Base-by-base conservation (phyloP, 1,139 yeast genomes). In the Lodderomyces theae region DNA sequence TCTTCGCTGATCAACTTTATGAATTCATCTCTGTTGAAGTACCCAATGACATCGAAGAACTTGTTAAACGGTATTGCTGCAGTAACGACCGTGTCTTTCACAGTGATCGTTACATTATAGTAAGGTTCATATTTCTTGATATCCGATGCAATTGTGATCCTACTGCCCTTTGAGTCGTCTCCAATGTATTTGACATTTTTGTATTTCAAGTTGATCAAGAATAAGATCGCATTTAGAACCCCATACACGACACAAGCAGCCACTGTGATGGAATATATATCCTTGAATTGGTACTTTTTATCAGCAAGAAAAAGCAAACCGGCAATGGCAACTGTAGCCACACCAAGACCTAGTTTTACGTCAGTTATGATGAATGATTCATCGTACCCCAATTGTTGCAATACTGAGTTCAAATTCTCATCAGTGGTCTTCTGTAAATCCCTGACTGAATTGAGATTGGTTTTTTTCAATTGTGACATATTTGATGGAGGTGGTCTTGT, bases 271-370 rank as follows among this genome's bases (percentile, higher is more conserved):
- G 61, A 59, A 42, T 58, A 65, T 0, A 60, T 44, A 34, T 76
- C 71, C 22, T 64, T 55, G 52, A 77, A 77, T 18, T 64, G 57
- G 44, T 69, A 66, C 48, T 79, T 77, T 62, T 84, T 84, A 58
- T 90, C 97, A 34, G 80, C 58, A 43, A 72, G 69, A 56, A 77
- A 88, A 43, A 88, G 76, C 5, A 67, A 58, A 1, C 76, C 96
- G 2, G 95, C 86, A 13, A 82, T 64, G 1, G 69, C 63, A 8
- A 86, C 90, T 2, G 88, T 78, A 10, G 72, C 49, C 51, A 80
- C 82, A 0, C 96, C 96, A 34, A 89, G 60, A 1, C 73, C 80
- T 36, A 90, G 68, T 51, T 85, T 82, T 21, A 74, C 62, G 55
- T 89, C 95, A 37, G 69, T 69, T 28, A 81, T 58, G 11, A 54